A percentile compares a stretch with the other conserved stretches of the same genome.
Evolutionary conservation across 1,139 yeast species (phyloP).

Genomic region (Insectozyma bohioensis): DNA sequence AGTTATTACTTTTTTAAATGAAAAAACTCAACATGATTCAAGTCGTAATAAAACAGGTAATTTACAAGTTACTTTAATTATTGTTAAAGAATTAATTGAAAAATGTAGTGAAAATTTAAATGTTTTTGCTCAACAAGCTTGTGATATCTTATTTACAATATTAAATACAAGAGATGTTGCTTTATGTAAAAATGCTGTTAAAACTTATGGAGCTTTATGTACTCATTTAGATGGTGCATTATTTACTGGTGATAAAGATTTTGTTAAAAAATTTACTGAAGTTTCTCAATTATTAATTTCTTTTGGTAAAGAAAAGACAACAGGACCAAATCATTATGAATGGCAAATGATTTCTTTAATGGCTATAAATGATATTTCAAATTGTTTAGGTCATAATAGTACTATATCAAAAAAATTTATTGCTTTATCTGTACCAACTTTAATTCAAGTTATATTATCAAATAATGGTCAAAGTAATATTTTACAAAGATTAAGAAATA

Average conservation of each 20-base stretch:
- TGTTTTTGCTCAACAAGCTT: constrained; percentile 67
- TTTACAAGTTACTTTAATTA: constrained; percentile 75
- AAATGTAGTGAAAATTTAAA: constrained; percentile 82
- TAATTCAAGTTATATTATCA: constrained; percentile 31
- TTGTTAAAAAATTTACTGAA: constrained; percentile 50
- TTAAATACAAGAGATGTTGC: constrained; percentile 54
- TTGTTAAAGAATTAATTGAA: constrained; percentile 66
- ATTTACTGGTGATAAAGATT: constrained; percentile 68
- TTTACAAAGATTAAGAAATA: constrained; percentile 22
- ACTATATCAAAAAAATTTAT: constrained; percentile 38
- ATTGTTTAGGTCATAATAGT: constrained; percentile 43
- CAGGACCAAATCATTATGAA: constrained; percentile 40
- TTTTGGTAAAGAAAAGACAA: constrained; percentile 18
- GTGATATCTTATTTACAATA: constrained; percentile 48
- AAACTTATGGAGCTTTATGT: constrained; percentile 62
- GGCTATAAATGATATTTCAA: constrained; percentile 44
- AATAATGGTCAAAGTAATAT: constrained; percentile 20
- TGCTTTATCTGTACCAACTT: constrained; percentile 39
- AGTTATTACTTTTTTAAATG: constrained; percentile 69
- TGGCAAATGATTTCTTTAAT: constrained; percentile 51
- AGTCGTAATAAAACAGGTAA: constrained; percentile 65
- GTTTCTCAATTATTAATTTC: constrained; percentile 40
- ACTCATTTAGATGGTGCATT: constrained; percentile 63
- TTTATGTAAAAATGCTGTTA: constrained; percentile 50
- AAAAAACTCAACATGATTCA: constrained; percentile 64